A percentile compares a stretch with the other conserved stretches of the same genome.
phyloP scores from a whole-genome alignment of 1,284 basidiomycete genomes.

The Phylloporus sp. region DNA sequence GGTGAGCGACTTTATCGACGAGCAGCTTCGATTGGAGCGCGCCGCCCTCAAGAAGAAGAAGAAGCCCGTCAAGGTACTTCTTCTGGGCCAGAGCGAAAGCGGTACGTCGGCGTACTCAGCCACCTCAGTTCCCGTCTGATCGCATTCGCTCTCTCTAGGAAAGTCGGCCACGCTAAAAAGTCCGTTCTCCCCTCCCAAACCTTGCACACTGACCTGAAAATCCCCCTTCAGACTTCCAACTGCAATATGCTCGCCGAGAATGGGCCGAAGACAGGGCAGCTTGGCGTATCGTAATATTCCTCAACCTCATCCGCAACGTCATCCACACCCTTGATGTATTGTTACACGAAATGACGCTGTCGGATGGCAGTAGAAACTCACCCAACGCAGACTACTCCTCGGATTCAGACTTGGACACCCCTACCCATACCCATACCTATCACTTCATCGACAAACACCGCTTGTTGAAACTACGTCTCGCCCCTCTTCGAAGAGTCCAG shows the following conservation, averaged over 20 bases:
- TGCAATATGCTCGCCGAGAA: conserved; percentile 65
- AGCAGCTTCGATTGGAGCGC: conserved; percentile 59
- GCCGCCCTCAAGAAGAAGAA: conserved; percentile 56
- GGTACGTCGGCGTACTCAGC: conserved; percentile 44
- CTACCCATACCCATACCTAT: conserved; percentile 38
- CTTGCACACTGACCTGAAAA: no score
- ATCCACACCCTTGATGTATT: conserved; percentile 61
- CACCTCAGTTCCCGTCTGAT: conserved; percentile 42
- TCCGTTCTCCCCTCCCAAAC: no score
- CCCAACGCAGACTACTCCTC: conserved; percentile 38
- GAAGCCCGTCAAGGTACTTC: conserved; percentile 60
- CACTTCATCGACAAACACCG: conserved; percentile 67
- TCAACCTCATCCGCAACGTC: conserved; percentile 75
- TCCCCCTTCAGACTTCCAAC: conserved; percentile 70
- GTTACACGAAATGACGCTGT: conserved; percentile 53
- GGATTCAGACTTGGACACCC: conserved; percentile 33
- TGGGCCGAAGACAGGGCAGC: conserved; percentile 70
- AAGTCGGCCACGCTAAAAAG: conserved; percentile 59
- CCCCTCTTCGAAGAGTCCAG: conserved; percentile 60
- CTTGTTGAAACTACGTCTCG: conserved; percentile 58
- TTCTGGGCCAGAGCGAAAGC: conserved; percentile 75
- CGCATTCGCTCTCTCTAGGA: conserved; percentile 33
- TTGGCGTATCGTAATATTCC: conserved; percentile 76
- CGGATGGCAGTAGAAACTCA: conserved; percentile 34
- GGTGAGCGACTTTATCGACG: conserved; percentile 70